Conservation (phyloP, 2,329 filamentous ascomycete genomes). For the Colletotrichum tanaceti region DNA sequence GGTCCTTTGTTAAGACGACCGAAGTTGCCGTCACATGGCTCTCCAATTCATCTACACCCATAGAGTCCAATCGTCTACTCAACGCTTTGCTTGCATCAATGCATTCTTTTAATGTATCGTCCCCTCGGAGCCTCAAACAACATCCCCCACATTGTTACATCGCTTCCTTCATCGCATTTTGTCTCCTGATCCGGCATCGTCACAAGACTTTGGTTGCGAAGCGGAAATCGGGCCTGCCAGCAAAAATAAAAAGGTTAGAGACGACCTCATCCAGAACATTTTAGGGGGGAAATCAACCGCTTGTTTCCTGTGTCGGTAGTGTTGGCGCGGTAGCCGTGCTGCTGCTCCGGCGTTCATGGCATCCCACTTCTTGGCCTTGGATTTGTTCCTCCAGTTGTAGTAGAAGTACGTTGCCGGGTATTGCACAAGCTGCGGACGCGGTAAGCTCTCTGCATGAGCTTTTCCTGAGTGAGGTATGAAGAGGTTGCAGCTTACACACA, state of each 20-base stretch:
- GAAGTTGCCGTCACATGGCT: too few species aligned
- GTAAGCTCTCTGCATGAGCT: constrained; percentile 29
- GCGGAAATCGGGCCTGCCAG: constrained; percentile 33
- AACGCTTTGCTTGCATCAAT: too few species aligned
- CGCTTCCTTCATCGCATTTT: background rate
- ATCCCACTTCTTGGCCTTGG: constrained; percentile 53
- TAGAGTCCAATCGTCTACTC: too few species aligned
- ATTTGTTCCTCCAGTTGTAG: constrained; percentile 53
- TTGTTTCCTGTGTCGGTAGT: constrained; percentile 60
- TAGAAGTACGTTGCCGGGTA: constrained; percentile 53
- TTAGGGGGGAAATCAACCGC: constrained; percentile 45
- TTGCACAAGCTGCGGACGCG: constrained; percentile 48
- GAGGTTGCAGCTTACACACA: constrained; percentile 49
- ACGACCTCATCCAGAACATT: accelerated
- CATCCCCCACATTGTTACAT: background rate
- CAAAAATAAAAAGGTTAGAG: background rate
- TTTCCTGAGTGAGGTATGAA: too few species aligned
- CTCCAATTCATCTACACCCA: too few species aligned
- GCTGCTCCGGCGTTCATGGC: constrained; percentile 54
- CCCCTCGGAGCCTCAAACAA: too few species aligned
- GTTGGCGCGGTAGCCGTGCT: constrained; percentile 55
- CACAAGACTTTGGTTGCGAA: constrained; percentile 15
- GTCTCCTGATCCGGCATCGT: background rate
- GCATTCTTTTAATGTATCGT: too few species aligned
- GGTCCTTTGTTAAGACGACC: too few species aligned